phyloP scores from a whole-genome alignment of 805 yeast species.

The Wickerhamiella azyma region DNA sequence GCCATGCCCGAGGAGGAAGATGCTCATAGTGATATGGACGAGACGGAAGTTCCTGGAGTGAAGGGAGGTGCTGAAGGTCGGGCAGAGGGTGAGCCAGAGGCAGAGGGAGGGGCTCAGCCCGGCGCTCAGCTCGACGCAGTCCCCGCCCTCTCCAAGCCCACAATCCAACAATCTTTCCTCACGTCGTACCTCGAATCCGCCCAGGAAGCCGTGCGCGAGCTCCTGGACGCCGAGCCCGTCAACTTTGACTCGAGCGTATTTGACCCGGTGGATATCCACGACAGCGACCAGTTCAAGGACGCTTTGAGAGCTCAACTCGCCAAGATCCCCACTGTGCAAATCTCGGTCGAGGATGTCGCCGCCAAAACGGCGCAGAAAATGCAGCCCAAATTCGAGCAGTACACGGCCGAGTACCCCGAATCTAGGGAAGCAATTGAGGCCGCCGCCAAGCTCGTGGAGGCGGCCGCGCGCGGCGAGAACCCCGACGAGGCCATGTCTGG shows the following conservation, averaged over 20 bases:
- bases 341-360: conserved; percentile 2
- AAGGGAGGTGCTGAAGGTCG: not conserved
- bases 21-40: not conserved
- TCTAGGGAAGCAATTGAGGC: conserved; percentile 6
- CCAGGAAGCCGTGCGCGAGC: not conserved
- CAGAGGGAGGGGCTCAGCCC: not conserved
- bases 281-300: conserved; percentile 1
- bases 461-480: conserved; percentile 5
- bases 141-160: too few relatives aligned
- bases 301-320: not conserved
- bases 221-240: not conserved
- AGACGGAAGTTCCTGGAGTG: not conserved
- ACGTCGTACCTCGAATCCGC: not conserved
- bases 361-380: conserved; percentile 3
- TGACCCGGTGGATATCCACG: not conserved
- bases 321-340: not conserved
- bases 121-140: too few relatives aligned
- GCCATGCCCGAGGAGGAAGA: conserved; percentile 5
- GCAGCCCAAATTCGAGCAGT: conserved; percentile 4
- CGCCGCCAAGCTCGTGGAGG: conserved; percentile 9
- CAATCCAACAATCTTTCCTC: not conserved
- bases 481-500: conserved; percentile 2
- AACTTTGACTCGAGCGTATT: not conserved
- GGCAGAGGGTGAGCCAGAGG: too few relatives aligned
- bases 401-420: conserved; percentile 4